Evolutionary conservation across 139 green algal species (phyloP), one percentile per base, ranked within the genome.

Genomic region (Eudorina sp.): DNA sequence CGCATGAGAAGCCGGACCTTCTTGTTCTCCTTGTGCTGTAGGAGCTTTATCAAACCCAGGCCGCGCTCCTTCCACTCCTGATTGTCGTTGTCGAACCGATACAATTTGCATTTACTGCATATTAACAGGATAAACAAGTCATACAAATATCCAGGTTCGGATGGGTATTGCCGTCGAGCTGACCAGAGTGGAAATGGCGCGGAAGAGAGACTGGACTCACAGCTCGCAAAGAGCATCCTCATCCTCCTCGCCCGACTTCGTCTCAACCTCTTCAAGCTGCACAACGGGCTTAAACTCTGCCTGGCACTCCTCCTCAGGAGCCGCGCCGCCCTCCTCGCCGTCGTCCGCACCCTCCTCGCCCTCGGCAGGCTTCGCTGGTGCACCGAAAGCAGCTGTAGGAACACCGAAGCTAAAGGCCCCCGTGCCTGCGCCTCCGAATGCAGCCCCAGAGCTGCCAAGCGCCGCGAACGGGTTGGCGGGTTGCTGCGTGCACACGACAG

Each of bases 1-100:
- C 98, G 94, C 96, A 99, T 99, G 11, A 99, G 91, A 75, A 99
- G 92, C 27, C 98, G 94, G 45, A 98, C 96, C 85, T 97, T 97
- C 85, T 97, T 89, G 84, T 94, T 98, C 70, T 96, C 94, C 90
- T 99, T 99, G 94, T 99, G 94, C 93, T 99, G 87, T 86, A 99
- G 92, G 68, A 99, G 90, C 91, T 97, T 98, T 21, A 88, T 91
- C 53, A 95, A 89, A 23, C 98, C 98, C 19, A 99, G 89, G 5
- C 98, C 98, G 16, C 98, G 92, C 93, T 99, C 98, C 94, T 99
- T 99, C 98, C 98, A 99, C 89, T 99, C 98, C 48, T 93, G 95
- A 43, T 83, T 87, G 6, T 97, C 96, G 55, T 95, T 92, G 83
- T 99, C 96, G 83, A 96, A 99, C 7, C 98, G 96, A 90, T 99